Evolutionary conservation across 768 basidiomycete genomes (phyloP), one percentile per base, ranked within the genome.

Genomic region (Boletus tomentosulus): DNA sequence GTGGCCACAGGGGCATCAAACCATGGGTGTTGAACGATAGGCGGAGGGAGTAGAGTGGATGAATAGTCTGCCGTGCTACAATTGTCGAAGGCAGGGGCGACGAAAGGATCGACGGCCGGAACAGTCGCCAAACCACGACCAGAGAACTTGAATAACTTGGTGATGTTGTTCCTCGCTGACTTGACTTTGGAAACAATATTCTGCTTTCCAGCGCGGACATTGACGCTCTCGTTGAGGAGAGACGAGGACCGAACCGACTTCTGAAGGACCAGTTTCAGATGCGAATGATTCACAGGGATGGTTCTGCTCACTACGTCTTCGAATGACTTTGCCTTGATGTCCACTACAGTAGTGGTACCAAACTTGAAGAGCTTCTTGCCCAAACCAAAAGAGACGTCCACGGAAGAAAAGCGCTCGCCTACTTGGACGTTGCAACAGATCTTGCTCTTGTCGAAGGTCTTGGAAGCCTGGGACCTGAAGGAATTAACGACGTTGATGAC

Each of bases 111-210:
- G 41, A 51, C n/a, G 37, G 9, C 39, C 3, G 42, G 24, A 19
- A 42, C 44, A 28, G 33, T 22, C 19, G n/a, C 22, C 34, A 48
- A 35, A 41, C 15, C 30, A 30, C 46, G 51, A 37, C 38, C 12
- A 19, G 43, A 33, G 13, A 34, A 35, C 49, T 48, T 63, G 49
- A 66, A 63, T 33, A 65, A 42, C 46, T 50, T 61, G 41, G 35
- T 13, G 22, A 65, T 51, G 34, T 16, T 57, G 27, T 42, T 50
- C 55, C 56, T 65, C 41, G 50, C 56, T 1, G 28, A 54, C 42
- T 47, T 53, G 42, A 60, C 44, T 39, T 46, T 63, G 38, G 43
- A 53, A 27, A 61, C 6, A 34, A 58, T 34, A 45, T 38, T 57
- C 34, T 59, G 50, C 46, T 48, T 57, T 24, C 49, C 33, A 12